Base-by-base conservation (phyloP, 192 early-diverging fungal species). In the Entomortierella lignicola region DNA sequence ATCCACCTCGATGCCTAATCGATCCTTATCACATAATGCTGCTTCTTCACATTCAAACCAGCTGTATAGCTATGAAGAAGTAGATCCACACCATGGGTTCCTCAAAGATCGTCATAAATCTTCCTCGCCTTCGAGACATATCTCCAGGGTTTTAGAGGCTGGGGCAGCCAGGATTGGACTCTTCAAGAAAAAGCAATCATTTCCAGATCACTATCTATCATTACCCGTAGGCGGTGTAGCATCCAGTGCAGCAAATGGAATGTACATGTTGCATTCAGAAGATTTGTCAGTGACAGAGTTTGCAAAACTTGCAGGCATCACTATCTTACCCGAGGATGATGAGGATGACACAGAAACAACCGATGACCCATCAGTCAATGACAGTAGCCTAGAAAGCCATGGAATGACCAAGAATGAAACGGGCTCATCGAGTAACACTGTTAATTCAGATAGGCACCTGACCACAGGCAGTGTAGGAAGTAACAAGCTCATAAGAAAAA, bases 261-360 rank as follows among this genome's bases (percentile, higher is more conserved):
- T 63, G 53, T 68, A 68, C n/a, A 52, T 43, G 55, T 25, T 79
- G 48, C 67, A 69, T 29, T 79, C 74, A 8, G 74, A 70, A 26
- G 74, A 79, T 31, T 42, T 79, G 26, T 79, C 74, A 13, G 60
- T 69, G 1, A 54, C 66, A 21, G 74, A 79, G 62, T 79, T 79
- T 65, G 74, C 74, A 1, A 69, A 69, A 26, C 56, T 79, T 1
- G 74, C 74, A 54, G 74, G 74, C 11, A 79, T 79, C 32, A 79
- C 74, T 2, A 79, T 79, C 17, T 21, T 79, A 17, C 66, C 60
- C 3, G 74, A 79, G 2, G 67, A 66, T 21, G 66, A 53, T 25
- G 55, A 56, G 21, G 32, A 52, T 30, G 12, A 42, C 59, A 39
- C 7, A 23, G 5, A 43, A n/a, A 57, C 53, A 15, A 42, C 18